These are phyloP conservation scores for Podaxis mareebaensis DNA, from an alignment of 768 basidiomycete species.

Conservation along the genomic window DNA sequence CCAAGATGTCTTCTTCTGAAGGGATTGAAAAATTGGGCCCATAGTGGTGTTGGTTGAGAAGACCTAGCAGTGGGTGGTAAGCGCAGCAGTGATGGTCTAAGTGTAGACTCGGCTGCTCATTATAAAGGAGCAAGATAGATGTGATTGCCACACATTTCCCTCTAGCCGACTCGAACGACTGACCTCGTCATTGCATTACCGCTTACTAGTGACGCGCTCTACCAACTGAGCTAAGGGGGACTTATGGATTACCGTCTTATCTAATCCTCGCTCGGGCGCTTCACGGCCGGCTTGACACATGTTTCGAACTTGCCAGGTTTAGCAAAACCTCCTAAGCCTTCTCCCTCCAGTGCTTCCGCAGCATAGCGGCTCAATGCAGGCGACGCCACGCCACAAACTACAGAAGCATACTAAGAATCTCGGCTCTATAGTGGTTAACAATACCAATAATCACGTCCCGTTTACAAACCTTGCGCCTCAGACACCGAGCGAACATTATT, in stretches of 20 bases:
- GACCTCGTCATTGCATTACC: no score
- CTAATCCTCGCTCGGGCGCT: no score
- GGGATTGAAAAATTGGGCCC: not conserved
- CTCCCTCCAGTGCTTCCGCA: not conserved
- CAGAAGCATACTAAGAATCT: not conserved
- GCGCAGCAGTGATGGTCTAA: not conserved
- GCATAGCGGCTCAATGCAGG: not conserved
- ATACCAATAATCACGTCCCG: not conserved
- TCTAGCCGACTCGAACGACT: slow-evolving; percentile 4
- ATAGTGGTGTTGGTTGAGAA: slow-evolving; percentile 1
- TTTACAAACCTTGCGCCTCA: slow-evolving; percentile 22
- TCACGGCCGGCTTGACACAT: not conserved
- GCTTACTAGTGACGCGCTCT: not conserved
- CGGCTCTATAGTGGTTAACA: not conserved
- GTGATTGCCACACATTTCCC: not conserved
- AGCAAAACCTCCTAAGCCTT: not conserved
- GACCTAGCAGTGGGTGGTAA: not conserved
- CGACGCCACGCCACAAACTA: not conserved
- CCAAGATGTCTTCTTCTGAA: slow-evolving; percentile 7
- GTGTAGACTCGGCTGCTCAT: not conserved
- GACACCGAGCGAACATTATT: slow-evolving; percentile 53
- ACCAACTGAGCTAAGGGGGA: not conserved
- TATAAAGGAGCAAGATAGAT: not conserved
- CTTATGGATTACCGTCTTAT: not conserved
- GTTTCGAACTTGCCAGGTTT: not conserved